Evolutionary conservation across 306 rosid species (phyloP).

Genomic region (Rubus parviflorus): DNA sequence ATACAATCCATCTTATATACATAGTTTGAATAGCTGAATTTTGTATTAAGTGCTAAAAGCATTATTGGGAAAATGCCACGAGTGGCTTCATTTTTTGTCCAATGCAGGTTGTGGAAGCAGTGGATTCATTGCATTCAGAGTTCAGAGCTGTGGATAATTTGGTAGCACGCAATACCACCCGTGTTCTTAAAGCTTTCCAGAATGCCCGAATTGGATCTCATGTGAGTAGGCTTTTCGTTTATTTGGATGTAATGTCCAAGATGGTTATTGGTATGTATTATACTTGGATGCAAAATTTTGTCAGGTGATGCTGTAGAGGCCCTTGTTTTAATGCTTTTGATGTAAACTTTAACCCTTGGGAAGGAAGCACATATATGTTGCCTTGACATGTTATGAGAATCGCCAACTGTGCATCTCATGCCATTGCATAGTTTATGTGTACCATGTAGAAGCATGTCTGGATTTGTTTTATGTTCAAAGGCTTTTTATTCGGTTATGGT

Average conservation of each 20-base stretch:
- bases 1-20: neutral
- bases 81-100: conserved; percentile 32
- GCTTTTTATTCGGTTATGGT: neutral
- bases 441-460: neutral
- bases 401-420: neutral
- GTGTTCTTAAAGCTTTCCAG: conserved; percentile 80
- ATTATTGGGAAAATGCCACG: neutral
- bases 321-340: conserved; percentile 9
- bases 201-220: conserved; percentile 86
- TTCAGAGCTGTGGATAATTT: conserved; percentile 83
- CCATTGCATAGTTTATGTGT: neutral
- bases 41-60: conserved; percentile 1
- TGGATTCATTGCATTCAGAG: conserved; percentile 64
- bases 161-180: conserved; percentile 73
- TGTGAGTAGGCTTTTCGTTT: conserved; percentile 42
- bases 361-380: conserved; percentile 5
- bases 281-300: conserved; percentile 1
- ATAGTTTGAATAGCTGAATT: neutral
- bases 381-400: neutral
- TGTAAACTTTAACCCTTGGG: neutral
- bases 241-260: conserved; percentile 4
- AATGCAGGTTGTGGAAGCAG: conserved; percentile 80
- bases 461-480: neutral
- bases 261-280: conserved; percentile 9
- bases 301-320: neutral